phyloP scores from a whole-genome alignment of 2,329 filamentous ascomycete genomes.

The Cryphonectria nitschkei region DNA sequence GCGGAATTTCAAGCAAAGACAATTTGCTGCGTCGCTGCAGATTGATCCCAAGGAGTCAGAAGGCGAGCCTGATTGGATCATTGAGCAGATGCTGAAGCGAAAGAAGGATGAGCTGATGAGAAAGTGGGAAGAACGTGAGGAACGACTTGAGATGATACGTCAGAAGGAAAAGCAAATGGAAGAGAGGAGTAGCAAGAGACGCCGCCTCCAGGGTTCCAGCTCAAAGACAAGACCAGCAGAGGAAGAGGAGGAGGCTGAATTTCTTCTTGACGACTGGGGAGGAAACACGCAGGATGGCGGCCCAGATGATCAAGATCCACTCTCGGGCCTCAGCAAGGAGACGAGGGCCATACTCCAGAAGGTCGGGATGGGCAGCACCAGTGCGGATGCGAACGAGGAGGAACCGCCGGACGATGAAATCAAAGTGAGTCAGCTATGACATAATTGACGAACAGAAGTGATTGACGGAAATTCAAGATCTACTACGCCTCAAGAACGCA shows the following conservation, averaged over 20 bases:
- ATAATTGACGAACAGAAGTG: neutral
- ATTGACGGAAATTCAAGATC: slow-evolving; percentile 52
- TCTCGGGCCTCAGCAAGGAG: slow-evolving; percentile 70
- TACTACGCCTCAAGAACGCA: slow-evolving; percentile 94
- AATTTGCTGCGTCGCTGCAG: slow-evolving; percentile 57
- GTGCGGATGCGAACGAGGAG: slow-evolving; percentile 39
- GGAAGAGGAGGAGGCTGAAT: slow-evolving; percentile 66
- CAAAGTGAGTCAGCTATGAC: slow-evolving; percentile 54
- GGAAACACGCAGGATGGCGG: slow-evolving; percentile 43
- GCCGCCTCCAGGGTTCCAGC: slow-evolving; percentile 45
- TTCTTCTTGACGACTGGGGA: slow-evolving; percentile 73
- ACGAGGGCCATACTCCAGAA: slow-evolving; percentile 75
- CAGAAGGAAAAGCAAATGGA: slow-evolving; percentile 65
- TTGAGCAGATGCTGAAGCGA: slow-evolving; percentile 73
- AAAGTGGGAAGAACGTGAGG: slow-evolving; percentile 73
- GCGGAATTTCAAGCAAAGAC: slow-evolving; percentile 72
- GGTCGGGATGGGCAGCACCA: slow-evolving; percentile 52
- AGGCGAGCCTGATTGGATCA: slow-evolving; percentile 83
- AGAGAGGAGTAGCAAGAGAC: slow-evolving; percentile 51
- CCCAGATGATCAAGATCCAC: slow-evolving; percentile 41
- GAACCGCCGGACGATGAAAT: slow-evolving; percentile 62
- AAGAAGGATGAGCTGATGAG: slow-evolving; percentile 68
- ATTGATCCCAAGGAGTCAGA: slow-evolving; percentile 49
- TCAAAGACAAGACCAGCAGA: slow-evolving; percentile 28
- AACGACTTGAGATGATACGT: slow-evolving; percentile 67